Evolutionary conservation across 108 stramenopile genomes (phyloP), one percentile per base, ranked within the genome.

Genomic region (Fistulifera pelliculosa): DNA sequence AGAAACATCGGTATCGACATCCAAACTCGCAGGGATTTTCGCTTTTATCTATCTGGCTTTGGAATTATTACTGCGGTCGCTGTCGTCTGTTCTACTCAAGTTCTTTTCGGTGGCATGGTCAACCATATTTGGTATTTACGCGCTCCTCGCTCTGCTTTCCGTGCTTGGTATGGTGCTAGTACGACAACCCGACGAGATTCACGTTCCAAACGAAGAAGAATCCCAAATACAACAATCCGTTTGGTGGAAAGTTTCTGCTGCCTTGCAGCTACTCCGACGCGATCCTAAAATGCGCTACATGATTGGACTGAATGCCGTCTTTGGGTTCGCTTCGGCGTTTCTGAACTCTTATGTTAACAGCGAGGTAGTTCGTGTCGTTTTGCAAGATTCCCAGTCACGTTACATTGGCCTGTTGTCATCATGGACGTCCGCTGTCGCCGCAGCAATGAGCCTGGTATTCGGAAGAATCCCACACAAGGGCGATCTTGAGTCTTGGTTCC

Each of bases 261-360:
- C 89, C 3, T n/a, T 61, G 6, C 77, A 69, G 48, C 73, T 90
- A 1, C 63, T 90, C 22, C 26, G 42, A 11, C 41, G 45, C 13
- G 78, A 90, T 72, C 57, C 78, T n/a, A 86, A 82, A 66, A 81
- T 84, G 84, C 80, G 79, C 54, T 82, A 79, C 50, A 76, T 92
- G 70, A 62, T 85, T 42, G 80, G 80, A 15, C 41, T 86, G 23
- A 86, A 83, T 62, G 74, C 78, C 18, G 68, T 73, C 11, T 87
- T 86, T 70, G 90, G 85, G 10, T 69, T 92, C 21, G 49, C 79
- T 31, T 58, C 75, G 17, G 69, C 85, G 28, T 92, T 87, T 68
- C 16, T 78, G 22, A 77, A 65, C 22, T 71, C 79, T 17, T 81
- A 83, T 47, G 74, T 92, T 27, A 85, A 81, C 55, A 85, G 83